A percentile compares a stretch with the other conserved stretches of the same genome.
Evolutionary conservation across 176 grass and related monocot genomes (phyloP).

Genomic region (Ampelocalamus luodianensis): DNA sequence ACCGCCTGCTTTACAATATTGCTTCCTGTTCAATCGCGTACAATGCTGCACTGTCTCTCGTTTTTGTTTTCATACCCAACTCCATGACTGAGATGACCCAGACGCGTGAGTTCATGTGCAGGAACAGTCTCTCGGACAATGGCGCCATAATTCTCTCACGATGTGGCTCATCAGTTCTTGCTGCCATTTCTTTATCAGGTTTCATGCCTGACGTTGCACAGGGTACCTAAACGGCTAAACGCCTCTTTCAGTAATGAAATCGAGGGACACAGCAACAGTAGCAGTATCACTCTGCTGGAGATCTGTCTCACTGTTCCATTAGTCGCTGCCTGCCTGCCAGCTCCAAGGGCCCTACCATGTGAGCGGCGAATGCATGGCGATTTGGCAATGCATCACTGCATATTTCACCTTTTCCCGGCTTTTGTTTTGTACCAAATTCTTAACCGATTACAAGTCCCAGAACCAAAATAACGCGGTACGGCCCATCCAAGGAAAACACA

Average conservation of each 20-base stretch:
- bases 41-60: background rate
- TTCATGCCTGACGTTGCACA: slow-evolving; percentile 6
- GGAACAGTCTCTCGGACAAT: background rate
- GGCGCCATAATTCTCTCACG: background rate
- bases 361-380: background rate
- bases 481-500: background rate
- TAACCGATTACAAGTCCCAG: background rate
- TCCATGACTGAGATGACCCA: background rate
- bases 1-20: background rate
- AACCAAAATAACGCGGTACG: background rate
- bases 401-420: too few species aligned
- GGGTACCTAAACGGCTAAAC: slow-evolving; percentile 34
- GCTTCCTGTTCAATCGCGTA: background rate
- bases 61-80: background rate
- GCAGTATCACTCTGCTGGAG: background rate
- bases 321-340: background rate
- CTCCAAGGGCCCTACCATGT: slow-evolving; percentile 8
- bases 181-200: slow-evolving; percentile 39
- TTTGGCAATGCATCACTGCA: background rate
- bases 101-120: background rate
- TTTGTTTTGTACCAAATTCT: background rate
- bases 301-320: background rate
- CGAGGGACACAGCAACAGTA: background rate
- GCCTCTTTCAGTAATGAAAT: background rate
- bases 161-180: background rate